Evolutionary conservation across 2,329 filamentous ascomycete genomes (phyloP).

Genomic region (Phialocephala subalpina): DNA sequence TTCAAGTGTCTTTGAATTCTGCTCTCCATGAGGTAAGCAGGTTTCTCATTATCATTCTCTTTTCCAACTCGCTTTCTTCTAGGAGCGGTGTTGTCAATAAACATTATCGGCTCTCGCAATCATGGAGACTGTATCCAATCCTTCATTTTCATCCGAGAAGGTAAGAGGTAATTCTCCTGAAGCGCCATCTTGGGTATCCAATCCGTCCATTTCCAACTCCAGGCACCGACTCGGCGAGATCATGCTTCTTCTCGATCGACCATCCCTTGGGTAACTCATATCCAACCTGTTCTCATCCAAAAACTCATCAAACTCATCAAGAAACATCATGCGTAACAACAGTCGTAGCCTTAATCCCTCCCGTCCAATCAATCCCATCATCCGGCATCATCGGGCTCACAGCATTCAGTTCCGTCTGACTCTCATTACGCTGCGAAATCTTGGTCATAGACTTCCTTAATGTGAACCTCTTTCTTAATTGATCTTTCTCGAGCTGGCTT

Average conservation of each 20-base stretch:
- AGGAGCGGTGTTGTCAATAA: background rate
- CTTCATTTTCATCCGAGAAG: background rate
- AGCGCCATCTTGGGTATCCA: background rate
- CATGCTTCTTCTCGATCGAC: background rate
- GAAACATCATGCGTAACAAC: constrained; percentile 20
- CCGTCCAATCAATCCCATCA: constrained; percentile 23
- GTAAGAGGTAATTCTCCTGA: background rate
- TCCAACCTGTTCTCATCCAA: background rate
- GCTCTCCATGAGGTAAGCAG: background rate
- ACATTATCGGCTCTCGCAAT: constrained; percentile 1
- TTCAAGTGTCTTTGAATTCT: no score
- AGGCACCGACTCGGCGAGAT: background rate
- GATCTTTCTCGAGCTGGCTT: constrained; percentile 19
- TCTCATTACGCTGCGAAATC: constrained; percentile 21
- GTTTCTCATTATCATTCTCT: background rate
- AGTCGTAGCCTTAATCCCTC: constrained; percentile 31
- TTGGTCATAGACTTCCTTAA: constrained; percentile 9
- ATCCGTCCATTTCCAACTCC: background rate
- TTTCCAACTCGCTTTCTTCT: background rate
- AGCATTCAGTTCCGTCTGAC: constrained; percentile 32
- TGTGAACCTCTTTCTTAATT: constrained; percentile 21
- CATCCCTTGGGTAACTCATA: background rate
- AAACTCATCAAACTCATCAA: background rate
- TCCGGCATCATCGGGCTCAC: background rate
- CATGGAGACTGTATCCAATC: background rate